These are phyloP conservation scores for Claviceps fusiformis DNA, from an alignment of 2,329 filamentous ascomycete species.

Conservation along the genomic window DNA sequence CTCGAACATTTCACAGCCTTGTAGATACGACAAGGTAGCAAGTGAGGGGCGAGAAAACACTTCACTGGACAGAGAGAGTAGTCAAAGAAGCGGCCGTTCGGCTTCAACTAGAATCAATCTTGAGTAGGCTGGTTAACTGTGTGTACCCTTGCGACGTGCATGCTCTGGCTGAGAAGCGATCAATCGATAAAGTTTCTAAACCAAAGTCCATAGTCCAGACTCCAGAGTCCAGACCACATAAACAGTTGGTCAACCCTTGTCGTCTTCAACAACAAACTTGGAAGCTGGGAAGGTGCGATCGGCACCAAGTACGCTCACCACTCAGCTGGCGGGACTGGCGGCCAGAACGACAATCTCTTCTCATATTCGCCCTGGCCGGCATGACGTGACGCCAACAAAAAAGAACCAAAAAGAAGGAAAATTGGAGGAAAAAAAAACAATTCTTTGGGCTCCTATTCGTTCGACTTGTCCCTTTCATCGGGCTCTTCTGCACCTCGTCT, in stretches of 20 bases:
- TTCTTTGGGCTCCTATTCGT: background rate
- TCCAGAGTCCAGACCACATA: background rate
- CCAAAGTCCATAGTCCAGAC: background rate
- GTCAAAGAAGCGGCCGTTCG: too few relatives aligned
- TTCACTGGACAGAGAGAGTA: too few relatives aligned
- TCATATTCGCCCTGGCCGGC: background rate
- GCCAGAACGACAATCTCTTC: background rate
- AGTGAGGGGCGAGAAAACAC: too few relatives aligned
- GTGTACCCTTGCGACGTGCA: too few relatives aligned
- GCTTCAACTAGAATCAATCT: too few relatives aligned
- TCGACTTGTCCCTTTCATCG: constrained; percentile 1
- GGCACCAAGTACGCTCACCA: background rate
- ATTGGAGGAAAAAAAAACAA: background rate
- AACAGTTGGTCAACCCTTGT: background rate
- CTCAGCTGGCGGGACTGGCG: background rate
- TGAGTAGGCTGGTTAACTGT: too few relatives aligned
- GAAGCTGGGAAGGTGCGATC: background rate
- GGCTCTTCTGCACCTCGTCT: constrained; percentile 1
- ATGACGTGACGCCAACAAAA: background rate
- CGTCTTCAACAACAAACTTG: background rate
- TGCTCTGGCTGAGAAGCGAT: background rate
- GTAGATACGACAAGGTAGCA: too few relatives aligned
- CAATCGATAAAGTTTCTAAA: background rate
- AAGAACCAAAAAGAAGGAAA: background rate
- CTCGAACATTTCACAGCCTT: too few relatives aligned